Percentiles rank a stretch among this genome's conserved stretches.
These are phyloP conservation scores for Ophiosphaerella korrae DNA, from an alignment of 2,329 filamentous ascomycete genomes.

Conservation along the genomic window DNA sequence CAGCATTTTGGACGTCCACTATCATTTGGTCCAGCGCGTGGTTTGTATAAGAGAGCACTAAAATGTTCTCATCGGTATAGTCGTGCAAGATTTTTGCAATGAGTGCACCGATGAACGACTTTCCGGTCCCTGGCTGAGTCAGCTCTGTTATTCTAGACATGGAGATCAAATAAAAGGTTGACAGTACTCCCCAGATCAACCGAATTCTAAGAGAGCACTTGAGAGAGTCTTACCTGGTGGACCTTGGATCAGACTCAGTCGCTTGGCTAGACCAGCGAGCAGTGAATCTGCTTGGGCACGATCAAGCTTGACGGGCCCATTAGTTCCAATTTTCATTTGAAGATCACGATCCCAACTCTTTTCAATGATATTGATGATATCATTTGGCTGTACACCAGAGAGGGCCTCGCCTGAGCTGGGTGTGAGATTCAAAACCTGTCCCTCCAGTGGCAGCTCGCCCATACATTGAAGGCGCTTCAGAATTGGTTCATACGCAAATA, in stretches of 20 bases:
- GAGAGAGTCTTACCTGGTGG: constrained; percentile 63
- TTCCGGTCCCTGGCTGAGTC: constrained; percentile 66
- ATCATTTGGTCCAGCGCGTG: constrained; percentile 56
- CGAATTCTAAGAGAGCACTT: no score
- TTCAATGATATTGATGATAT: constrained; percentile 32
- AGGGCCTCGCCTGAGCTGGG: constrained; percentile 18
- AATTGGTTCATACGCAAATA: constrained; percentile 73
- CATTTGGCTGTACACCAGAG: constrained; percentile 30
- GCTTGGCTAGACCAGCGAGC: constrained; percentile 57
- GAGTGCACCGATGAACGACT: constrained; percentile 73
- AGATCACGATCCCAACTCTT: constrained; percentile 21
- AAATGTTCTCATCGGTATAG: constrained; percentile 56
- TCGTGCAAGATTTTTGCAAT: constrained; percentile 62
- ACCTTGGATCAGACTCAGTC: constrained; percentile 70
- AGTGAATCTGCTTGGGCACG: constrained; percentile 64
- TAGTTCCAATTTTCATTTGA: constrained; percentile 21
- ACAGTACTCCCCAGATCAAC: no score
- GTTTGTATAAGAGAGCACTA: constrained; percentile 73
- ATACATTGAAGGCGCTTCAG: constrained; percentile 64
- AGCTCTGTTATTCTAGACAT: constrained; percentile 1
- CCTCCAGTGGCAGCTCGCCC: constrained; percentile 60
- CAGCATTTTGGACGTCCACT: constrained; percentile 66
- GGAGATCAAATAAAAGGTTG: neutral
- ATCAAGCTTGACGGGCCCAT: constrained; percentile 50
- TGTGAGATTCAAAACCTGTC: constrained; percentile 54